Evolutionary conservation across 495 filamentous ascomycete genomes (phyloP), one percentile per base, ranked within the genome.

Genomic region (Delitschia confertaspora): DNA sequence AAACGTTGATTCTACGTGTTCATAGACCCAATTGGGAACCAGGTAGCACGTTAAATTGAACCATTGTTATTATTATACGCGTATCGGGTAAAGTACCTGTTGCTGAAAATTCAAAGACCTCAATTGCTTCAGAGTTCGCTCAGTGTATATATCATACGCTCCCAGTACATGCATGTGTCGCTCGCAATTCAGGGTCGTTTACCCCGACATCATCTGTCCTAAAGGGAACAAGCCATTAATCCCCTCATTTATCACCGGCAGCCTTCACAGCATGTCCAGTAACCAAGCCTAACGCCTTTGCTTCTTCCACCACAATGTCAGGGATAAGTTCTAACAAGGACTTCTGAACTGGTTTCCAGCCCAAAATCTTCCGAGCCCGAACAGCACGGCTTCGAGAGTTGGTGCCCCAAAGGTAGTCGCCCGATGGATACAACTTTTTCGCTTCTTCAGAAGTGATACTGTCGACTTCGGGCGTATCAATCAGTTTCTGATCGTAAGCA

Each of bases 401-500:
- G 47, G 67, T 58, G 0, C 74, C 78, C 67, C 69, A 76, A 1
- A 65, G 23, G 22, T 49, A 53, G 1, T 14, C 10, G 1, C 55
- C 61, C 9, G 10, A 47, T 3, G 32, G n/a, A 3, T 34, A 46
- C 24, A 61, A 32, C 42, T 52, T 43, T 24, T 57, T 38, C 9
- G 58, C 62, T 29, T 67, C 57, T 24, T 63, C 54, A 1, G 39
- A 4, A 2, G 33, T 38, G 4, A 64, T 16, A 1, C 38, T 50
- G 8, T 61, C 60, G 8, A 80, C 70, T 26, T 73, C 68, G 1
- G 75, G 67, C 8, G 70, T 71, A 14, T 75, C 60, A 33, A 87
- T 72, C 31, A 79, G 73, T 1, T 78, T 77, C 61, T 80, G 74
- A 49, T 75, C 71, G 33, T 75, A 67, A 4, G 80, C 79, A 53